Conservation (phyloP, 2,329 filamentous ascomycete genomes). For the Penicillium sp. region DNA sequence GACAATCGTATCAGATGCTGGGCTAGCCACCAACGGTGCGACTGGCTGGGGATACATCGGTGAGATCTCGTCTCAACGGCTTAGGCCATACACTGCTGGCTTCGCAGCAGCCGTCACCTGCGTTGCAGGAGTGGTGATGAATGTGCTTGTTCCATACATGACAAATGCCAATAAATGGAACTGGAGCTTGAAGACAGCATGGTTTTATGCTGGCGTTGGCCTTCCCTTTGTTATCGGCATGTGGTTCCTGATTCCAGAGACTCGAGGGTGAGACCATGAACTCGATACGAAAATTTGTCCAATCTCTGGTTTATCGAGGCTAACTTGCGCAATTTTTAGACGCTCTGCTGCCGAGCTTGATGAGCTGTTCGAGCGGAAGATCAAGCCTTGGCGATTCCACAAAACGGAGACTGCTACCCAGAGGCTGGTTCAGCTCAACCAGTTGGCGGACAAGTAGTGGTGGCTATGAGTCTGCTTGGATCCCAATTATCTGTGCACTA, state of each 20-base stretch:
- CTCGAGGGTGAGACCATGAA: not conserved
- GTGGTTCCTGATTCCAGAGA: not conserved
- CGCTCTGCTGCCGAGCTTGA: constrained; percentile 1
- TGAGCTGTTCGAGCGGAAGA: not conserved
- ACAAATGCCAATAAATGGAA: not conserved
- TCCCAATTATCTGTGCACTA: no score
- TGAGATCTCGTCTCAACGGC: not conserved
- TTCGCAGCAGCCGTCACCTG: not conserved
- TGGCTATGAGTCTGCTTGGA: no score
- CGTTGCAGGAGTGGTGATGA: not conserved
- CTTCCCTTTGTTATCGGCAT: not conserved
- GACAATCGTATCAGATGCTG: not conserved
- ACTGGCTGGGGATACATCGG: not conserved
- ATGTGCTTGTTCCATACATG: not conserved
- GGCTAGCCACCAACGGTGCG: not conserved
- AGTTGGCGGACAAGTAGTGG: not conserved
- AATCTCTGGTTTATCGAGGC: no score
- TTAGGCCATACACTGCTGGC: not conserved
- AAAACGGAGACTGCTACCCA: not conserved
- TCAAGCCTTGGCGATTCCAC: not conserved
- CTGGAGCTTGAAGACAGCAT: not conserved
- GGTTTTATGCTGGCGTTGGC: not conserved
- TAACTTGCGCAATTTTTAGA: not conserved
- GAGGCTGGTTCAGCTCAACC: not conserved
- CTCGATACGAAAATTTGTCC: not conserved